phyloP scores from a whole-genome alignment of 768 basidiomycete species.

The Trametes villosa region DNA sequence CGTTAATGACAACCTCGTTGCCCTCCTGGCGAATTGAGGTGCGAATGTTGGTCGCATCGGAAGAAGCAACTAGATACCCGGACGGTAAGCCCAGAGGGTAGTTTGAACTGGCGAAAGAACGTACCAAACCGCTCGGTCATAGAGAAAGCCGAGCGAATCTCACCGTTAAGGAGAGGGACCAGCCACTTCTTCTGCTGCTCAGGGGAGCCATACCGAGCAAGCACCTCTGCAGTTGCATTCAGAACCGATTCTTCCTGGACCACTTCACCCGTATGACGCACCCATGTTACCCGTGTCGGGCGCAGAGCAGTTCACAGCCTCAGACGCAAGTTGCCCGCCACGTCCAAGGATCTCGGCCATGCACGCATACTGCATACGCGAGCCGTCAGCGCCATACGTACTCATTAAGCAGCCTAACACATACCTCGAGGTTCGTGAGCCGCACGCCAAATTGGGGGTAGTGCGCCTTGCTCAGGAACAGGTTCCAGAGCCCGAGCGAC shows the following conservation, averaged over 20 bases:
- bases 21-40: conserved; percentile 86
- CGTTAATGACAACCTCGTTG: conserved; percentile 89
- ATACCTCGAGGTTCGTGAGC: conserved; percentile 91
- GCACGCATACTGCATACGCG: conserved; percentile 77
- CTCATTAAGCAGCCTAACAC: conserved; percentile 16
- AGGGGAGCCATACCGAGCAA: conserved; percentile 91
- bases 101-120: too few relatives aligned
- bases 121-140: conserved; percentile 95
- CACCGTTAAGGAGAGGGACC: conserved; percentile 82
- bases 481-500: conserved; percentile 92
- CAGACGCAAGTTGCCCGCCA: conserved; percentile 78
- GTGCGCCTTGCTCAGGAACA: conserved; percentile 93
- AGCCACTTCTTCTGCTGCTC: conserved; percentile 94
- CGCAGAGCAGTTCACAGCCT: conserved; percentile 91
- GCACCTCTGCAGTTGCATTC: conserved; percentile 68
- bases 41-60: conserved; percentile 93
- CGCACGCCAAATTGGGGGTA: conserved; percentile 89
- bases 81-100: too few relatives aligned
- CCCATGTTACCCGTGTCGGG: conserved; percentile 99
- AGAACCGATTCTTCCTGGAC: neutral
- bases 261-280: conserved; percentile 36
- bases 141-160: conserved; percentile 92
- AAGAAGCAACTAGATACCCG: conserved; percentile 90
- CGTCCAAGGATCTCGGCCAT: conserved; percentile 97
- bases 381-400: neutral